Evolutionary conservation across 352 stramenopile genomes (phyloP), one percentile per base, ranked within the genome.

Genomic region (Phytopythium aichiense): DNA sequence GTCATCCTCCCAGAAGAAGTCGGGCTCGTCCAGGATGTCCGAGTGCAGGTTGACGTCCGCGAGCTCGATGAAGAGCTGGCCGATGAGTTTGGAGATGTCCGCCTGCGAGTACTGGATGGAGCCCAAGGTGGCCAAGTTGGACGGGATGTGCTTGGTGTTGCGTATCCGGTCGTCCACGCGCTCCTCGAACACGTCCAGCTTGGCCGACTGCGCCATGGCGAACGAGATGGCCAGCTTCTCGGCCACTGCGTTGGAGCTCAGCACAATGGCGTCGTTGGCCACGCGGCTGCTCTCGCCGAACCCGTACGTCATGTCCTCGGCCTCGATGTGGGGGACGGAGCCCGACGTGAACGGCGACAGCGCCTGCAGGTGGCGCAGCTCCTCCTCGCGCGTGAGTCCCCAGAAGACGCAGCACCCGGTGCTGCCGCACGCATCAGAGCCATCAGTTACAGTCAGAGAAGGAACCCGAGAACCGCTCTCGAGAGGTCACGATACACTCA

Each of bases 1-100:
- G 72, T 98, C 87, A 50, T 95, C 81, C 35, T 98, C 89, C 84
- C 92, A 97, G 63, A 98, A 93, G 35, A 94, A 97, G 51, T 97
- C 90, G 1, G 92, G 93, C 30, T 94, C 95, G 67, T 98, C 91
- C 45, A 98, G 68, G 51, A 98, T 92, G 54, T 98, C 93, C 53
- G 86, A 97, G 70, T 98, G 88, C 53, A 98, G 74, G 63, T 98
- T 98, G 22, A 98, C 83, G 50, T 97, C 88, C 7, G 91, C 80
- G 1, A 90, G 62, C 65, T 92, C 82, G 35, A 96, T 94, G 58
- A 94, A 95, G 25, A 98, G 73, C 64, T 93, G 79, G 9, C 91
- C 91, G 55, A 97, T 97, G 57, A 96, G 78, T 60, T 93, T 89
- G 18, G 89, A 96, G n/a, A 97, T 96, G 61, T 97, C 78, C 18